Evolutionary conservation across 345 rosid genomes (phyloP).

Genomic region (Sisymbrium irio): DNA sequence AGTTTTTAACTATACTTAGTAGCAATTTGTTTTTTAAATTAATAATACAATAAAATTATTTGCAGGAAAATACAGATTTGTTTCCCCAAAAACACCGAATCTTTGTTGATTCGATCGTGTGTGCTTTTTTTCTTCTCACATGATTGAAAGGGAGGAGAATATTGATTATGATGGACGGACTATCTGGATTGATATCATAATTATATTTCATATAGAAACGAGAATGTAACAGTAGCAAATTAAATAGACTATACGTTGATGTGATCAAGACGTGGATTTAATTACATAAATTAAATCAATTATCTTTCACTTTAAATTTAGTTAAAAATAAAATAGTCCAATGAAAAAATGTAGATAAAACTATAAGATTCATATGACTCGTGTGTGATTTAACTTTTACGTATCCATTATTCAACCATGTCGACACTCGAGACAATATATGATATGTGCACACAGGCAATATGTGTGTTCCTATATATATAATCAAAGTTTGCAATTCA

Average conservation of each 20-base stretch:
- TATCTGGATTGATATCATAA: conserved; percentile 16
- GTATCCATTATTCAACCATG: neutral
- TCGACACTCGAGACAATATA: neutral
- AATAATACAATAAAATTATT: neutral
- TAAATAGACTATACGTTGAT: neutral
- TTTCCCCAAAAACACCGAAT: neutral
- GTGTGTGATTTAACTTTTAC: neutral
- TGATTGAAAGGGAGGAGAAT: conserved; percentile 1
- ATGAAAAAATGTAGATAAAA: no score
- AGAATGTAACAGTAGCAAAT: neutral
- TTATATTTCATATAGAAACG: neutral
- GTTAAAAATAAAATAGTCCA: neutral
- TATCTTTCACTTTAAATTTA: neutral
- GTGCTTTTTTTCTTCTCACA: neutral
- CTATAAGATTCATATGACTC: neutral
- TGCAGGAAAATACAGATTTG: neutral
- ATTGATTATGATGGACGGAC: conserved; percentile 19
- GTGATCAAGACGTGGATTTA: neutral
- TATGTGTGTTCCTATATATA: neutral
- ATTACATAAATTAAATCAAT: neutral
- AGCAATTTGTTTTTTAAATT: neutral
- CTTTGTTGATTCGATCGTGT: neutral
- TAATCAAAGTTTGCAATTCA: neutral
- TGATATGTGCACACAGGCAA: neutral
- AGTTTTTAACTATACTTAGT: neutral